phyloP scores from a whole-genome alignment of 2,329 filamentous ascomycete genomes.

The Beauveria bassiana region DNA sequence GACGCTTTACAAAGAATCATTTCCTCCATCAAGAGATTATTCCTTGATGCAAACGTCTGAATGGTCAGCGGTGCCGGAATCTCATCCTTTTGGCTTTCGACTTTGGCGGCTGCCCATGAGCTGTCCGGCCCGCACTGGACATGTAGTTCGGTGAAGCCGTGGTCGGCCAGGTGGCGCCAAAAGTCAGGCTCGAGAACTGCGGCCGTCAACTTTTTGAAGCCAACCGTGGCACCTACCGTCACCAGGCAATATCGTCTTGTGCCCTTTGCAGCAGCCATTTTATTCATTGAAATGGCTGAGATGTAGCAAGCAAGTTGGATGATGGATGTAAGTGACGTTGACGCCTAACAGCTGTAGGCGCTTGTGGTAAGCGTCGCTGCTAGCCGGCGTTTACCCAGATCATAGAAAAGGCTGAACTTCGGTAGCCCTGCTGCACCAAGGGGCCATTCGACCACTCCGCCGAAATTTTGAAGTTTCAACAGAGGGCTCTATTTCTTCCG shows the following conservation, averaged over 20 bases:
- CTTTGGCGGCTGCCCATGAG: constrained; percentile 21
- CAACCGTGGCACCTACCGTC: constrained; percentile 85
- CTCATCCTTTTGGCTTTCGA: constrained; percentile 16
- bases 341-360: constrained; percentile 6
- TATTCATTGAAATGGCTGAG: background rate
- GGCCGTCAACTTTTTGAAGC: constrained; percentile 65
- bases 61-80: constrained; percentile 21
- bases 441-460: constrained; percentile 13
- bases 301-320: background rate
- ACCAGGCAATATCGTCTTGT: constrained; percentile 58
- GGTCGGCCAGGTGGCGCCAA: constrained; percentile 47
- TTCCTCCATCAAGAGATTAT: constrained; percentile 29
- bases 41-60: constrained; percentile 25
- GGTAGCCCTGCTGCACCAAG: background rate
- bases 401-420: constrained; percentile 2
- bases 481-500: constrained; percentile 12
- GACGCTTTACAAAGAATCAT: constrained; percentile 48
- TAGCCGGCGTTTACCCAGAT: constrained; percentile 1
- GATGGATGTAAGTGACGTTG: constrained; percentile 3
- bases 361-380: constrained; percentile 3
- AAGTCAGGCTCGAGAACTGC: constrained; percentile 57
- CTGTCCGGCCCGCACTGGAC: constrained; percentile 75
- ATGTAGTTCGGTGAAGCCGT: constrained; percentile 62
- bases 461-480: constrained; percentile 25
- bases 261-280: background rate